Evolutionary conservation across 345 rosid genomes (phyloP), one percentile per base, ranked within the genome.

Genomic region (Populus alba): DNA sequence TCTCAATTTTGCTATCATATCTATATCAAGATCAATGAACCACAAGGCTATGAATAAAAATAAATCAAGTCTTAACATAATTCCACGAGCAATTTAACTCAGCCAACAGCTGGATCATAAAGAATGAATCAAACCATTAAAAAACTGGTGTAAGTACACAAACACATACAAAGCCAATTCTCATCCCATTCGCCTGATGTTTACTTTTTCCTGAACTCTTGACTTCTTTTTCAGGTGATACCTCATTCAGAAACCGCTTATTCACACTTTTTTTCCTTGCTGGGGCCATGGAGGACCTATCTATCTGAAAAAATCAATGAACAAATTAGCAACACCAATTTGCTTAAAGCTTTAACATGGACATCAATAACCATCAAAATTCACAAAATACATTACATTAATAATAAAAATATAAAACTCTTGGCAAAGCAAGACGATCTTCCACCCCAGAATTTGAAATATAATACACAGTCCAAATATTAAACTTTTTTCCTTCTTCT

Each of bases 201-300:
- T 87, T 90, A 71, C 74, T 85, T 78, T 85, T 93, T 75, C 81
- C 89, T 31, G 95, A 87, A 73, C 74, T 90, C 47, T 86, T 83
- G 33, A 66, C 86, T 79, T 87, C 91, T 77, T 90, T 93, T 41
- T 82, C 89, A 22, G 95, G 94, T 16, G 94, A 91, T 27, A 77
- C 80, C 81, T 95, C 98, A 83, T 85, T 85, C 10, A 89, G 81
- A 80, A 86, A 88, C 66, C 94, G 94, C 84, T 89, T 93, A 82
- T 88, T 91, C 66, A 88, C 89, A 82, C 91, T 92, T 81, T 90
- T 93, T 85, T 95, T 93, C 81, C 89, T 91, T 7, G 88, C 33
- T 10, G 99, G 98, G 5, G 96, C 91, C 99, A 93, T 95, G 55
- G 70, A 80, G 33, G 71, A 73, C 66, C 51, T 68, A 59, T 66